Evolutionary conservation across 2,329 filamentous ascomycete species (phyloP).

Genomic region (Apiospora aurea): DNA sequence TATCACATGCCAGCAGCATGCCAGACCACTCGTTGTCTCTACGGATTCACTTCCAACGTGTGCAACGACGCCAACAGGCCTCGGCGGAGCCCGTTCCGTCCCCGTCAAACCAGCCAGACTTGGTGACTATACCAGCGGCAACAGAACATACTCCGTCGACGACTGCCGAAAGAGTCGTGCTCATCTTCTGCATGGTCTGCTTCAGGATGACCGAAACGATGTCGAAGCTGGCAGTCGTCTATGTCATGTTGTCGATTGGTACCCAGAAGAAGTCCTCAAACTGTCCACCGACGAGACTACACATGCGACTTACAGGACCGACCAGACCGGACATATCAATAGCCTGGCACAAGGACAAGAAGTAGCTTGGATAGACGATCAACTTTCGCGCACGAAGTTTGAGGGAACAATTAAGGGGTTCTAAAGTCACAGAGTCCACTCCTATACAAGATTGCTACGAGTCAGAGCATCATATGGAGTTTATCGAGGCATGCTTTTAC

Average conservation of each 20-base stretch:
- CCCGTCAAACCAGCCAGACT: not conserved
- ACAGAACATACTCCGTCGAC: not conserved
- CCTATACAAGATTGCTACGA: too few species aligned
- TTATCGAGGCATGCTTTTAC: not conserved
- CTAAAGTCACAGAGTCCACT: too few species aligned
- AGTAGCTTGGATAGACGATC: not conserved
- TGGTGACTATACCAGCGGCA: not conserved
- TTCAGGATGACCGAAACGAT: not conserved
- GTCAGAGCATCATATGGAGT: not conserved
- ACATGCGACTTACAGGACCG: not conserved
- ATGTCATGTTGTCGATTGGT: not conserved
- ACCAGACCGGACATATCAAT: not conserved
- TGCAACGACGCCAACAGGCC: not conserved
- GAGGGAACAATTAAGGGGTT: not conserved
- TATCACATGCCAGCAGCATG: not conserved
- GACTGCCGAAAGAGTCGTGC: not conserved
- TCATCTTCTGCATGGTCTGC: not conserved
- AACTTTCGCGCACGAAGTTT: not conserved
- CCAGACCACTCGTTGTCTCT: not conserved
- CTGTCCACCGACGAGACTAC: constrained; percentile 2
- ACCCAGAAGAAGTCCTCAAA: not conserved
- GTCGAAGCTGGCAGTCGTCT: not conserved
- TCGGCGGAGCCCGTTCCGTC: not conserved
- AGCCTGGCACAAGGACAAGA: not conserved
- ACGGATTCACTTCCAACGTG: not conserved